phyloP scores from a whole-genome alignment of 208 protist species.

The Trypanosoma melophagium region DNA sequence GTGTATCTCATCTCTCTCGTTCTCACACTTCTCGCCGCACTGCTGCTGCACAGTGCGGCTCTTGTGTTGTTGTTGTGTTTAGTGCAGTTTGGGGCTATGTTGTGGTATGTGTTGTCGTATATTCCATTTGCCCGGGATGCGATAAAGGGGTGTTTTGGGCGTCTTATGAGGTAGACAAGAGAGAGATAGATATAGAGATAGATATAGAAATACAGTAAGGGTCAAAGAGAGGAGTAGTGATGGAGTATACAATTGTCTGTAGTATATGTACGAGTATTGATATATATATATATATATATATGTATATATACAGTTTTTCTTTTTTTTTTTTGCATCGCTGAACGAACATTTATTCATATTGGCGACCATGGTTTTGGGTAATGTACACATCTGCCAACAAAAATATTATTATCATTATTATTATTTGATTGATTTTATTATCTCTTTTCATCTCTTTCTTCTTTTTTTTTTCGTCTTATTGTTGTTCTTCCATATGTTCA shows the following conservation, averaged over 20 bases:
- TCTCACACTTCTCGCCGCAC: constrained; percentile 64
- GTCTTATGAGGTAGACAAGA: constrained; percentile 2
- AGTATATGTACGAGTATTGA: not conserved
- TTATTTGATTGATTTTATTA: no score
- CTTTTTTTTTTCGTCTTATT: no score
- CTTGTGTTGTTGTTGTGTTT: constrained; percentile 64
- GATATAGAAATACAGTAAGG: no score
- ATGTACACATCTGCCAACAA: no score
- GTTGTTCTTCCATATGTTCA: no score
- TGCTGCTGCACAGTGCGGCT: constrained; percentile 56
- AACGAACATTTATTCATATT: no score
- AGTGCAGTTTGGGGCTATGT: constrained; percentile 66
- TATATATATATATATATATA: constrained; percentile 18
- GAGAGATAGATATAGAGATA: no score
- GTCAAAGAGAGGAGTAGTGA: no score
- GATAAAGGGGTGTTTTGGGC: constrained; percentile 35
- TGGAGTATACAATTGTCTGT: not conserved
- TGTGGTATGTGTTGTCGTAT: constrained; percentile 90
- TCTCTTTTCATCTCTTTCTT: no score
- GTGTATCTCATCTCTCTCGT: constrained; percentile 76
- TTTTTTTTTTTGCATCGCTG: not conserved
- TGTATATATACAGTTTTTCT: constrained; percentile 7
- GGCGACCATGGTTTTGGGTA: no score
- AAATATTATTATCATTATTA: no score
- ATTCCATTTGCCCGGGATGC: constrained; percentile 74